Conservation (phyloP, 148 eudicot genomes). For the Chenopodium suecicum region DNA sequence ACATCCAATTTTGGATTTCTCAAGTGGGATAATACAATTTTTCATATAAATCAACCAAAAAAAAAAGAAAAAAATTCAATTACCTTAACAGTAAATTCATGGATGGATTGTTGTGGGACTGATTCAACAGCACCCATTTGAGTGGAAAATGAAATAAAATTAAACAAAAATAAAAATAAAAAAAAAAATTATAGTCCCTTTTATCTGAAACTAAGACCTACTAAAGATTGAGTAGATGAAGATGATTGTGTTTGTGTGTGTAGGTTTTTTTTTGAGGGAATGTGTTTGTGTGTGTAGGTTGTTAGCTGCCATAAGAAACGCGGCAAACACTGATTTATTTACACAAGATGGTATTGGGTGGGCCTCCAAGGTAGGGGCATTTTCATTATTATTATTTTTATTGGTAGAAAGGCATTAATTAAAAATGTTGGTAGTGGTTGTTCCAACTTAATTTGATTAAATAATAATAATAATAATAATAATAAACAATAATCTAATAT, state of each 20-base stretch:
- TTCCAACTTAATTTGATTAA: too few relatives aligned
- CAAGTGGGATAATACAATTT: neutral
- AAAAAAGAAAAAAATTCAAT: neutral
- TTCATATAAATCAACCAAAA: neutral
- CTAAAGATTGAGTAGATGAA: neutral
- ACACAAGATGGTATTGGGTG: neutral
- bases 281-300: neutral
- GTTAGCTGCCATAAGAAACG: neutral
- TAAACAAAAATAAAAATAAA: too few relatives aligned
- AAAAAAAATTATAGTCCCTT: too few relatives aligned
- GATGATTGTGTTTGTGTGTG: neutral
- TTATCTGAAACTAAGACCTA: too few relatives aligned
- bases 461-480: too few relatives aligned
- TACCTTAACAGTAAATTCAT: slow-evolving; percentile 77
- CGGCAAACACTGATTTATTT: neutral
- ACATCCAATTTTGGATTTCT: neutral
- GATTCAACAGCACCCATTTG: slow-evolving; percentile 66
- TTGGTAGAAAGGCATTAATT: too few relatives aligned
- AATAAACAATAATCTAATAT: too few relatives aligned
- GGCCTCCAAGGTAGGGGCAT: too few relatives aligned
- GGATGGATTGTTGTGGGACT: slow-evolving; percentile 55
- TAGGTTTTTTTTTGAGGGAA: neutral
- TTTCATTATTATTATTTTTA: too few relatives aligned
- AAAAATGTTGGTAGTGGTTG: too few relatives aligned
- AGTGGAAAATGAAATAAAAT: too few relatives aligned